Conservation (phyloP, 2,329 filamentous ascomycete species). For the Taxawa tesnikishii region DNA sequence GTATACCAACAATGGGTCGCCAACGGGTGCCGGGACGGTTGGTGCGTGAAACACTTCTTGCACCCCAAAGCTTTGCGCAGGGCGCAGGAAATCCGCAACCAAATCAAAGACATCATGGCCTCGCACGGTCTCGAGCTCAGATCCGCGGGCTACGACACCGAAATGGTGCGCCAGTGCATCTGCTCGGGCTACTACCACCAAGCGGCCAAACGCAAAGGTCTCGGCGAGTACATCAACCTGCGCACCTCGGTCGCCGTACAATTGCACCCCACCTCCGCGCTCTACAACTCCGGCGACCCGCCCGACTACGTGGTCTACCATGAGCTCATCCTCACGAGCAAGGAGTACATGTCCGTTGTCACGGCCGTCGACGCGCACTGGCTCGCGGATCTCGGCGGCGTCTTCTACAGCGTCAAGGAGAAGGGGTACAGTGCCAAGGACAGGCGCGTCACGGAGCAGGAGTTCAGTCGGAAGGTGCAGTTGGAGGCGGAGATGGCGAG, state of each 20-base stretch:
- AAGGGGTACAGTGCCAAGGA: constrained; percentile 87
- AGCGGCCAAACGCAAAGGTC: constrained; percentile 87
- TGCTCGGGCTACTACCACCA: constrained; percentile 98
- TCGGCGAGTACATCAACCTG: constrained; percentile 94
- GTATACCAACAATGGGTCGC: constrained; percentile 93
- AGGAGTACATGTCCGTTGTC: constrained; percentile 97
- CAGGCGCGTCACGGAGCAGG: constrained; percentile 75
- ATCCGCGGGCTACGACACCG: constrained; percentile 94
- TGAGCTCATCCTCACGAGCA: constrained; percentile 89
- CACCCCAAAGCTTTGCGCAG: constrained; percentile 88
- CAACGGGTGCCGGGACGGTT: constrained; percentile 79
- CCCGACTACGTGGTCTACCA: constrained; percentile 98
- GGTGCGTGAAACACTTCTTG: constrained; percentile 88
- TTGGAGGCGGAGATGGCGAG: constrained; percentile 86
- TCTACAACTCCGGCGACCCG: constrained; percentile 86
- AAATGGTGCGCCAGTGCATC: constrained; percentile 88
- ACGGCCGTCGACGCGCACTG: constrained; percentile 94
- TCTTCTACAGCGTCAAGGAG: constrained; percentile 95
- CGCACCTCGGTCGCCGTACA: constrained; percentile 90
- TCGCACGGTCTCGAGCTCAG: constrained; percentile 80
- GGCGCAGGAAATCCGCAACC: constrained; percentile 87
- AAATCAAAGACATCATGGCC: constrained; percentile 86
- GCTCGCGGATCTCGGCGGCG: constrained; percentile 90
- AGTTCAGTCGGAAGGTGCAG: constrained; percentile 88
- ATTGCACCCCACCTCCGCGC: constrained; percentile 82